Base-by-base conservation (phyloP, 208 protist species). In the Jaenimonas drosophilae region DNA sequence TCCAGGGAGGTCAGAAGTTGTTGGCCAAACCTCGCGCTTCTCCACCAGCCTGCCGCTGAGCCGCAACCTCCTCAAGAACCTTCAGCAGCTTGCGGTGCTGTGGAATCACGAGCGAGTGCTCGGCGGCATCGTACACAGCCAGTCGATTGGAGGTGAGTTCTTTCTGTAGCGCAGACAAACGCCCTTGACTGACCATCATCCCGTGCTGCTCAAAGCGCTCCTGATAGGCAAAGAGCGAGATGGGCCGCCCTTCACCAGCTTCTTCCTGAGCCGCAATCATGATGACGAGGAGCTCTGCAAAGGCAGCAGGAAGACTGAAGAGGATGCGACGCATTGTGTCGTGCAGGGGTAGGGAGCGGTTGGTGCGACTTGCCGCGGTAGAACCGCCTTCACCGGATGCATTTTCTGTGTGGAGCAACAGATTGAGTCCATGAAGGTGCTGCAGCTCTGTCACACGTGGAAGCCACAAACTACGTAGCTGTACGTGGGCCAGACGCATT, bases 141-240 rank as follows among this genome's bases (percentile, higher is more conserved):
- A 92, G 61, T 12, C 79, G 72, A 41, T 92, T 92, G 27, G 79
- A 89, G 4, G 80, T 89, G 16, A 92, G 70, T 61, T 92, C 79
- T 19, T 65, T 42, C 54, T 78, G 69, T 31, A 92, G 57, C 11
- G 73, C 61, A 55, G 69, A 78, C 49, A 85, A 45, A 14, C 78
- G 71, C 0, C 70, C 76, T 23, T 76, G 64, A 2, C 76, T 85
- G 25, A 92, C 50, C 64, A 92, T 74, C 27, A 78, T 23, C 0
- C 76, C 79, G 20, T 53, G 50, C 40, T 74, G 38, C 45, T 84
- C 73, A 26, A 89, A 74, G 33, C 71, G 42, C 41, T 76, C 56
- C n/a, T 59, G 52, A 4, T 81, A 49, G 0, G 64, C 44, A 51
- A 73, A 75, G 32, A 92, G 48, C 3, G 79, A 70, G 37, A 89